These are phyloP conservation scores for Edaphochlamys debaryana DNA, from an alignment of 139 green algal genomes.

Conservation along the genomic window DNA sequence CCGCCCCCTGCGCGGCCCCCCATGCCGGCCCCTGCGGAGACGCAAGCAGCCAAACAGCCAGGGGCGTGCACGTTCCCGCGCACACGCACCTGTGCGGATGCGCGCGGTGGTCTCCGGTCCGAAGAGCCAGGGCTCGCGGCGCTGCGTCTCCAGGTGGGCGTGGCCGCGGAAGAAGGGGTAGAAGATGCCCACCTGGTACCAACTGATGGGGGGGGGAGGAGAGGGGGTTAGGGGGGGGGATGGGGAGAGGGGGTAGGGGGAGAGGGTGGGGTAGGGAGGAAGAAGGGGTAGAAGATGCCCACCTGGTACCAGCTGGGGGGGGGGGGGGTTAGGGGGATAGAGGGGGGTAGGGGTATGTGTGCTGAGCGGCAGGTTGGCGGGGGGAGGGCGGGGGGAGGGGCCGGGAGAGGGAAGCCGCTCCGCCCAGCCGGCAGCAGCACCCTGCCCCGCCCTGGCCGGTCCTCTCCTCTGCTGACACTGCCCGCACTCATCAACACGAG, in stretches of 20 bases:
- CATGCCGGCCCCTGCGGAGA: too few species aligned
- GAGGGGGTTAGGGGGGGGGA: not conserved
- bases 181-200: conserved; percentile 94
- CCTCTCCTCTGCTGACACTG: too few species aligned
- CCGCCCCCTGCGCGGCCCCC: too few species aligned
- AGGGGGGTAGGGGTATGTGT: not conserved
- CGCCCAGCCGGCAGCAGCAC: too few species aligned
- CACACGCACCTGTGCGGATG: too few species aligned
- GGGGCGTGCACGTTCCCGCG: too few species aligned
- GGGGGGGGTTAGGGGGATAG: not conserved
- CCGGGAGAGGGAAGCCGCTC: too few species aligned
- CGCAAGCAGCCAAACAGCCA: too few species aligned
- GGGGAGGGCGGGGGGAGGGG: too few species aligned
- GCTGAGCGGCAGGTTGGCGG: not conserved
- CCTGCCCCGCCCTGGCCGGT: too few species aligned
- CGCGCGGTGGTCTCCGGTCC: conserved; percentile 82
- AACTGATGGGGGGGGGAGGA: conserved; percentile 52
- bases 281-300: conserved; percentile 97
- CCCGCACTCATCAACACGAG: too few species aligned
- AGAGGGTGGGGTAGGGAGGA: conserved; percentile 58
- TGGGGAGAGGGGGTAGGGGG: not conserved
- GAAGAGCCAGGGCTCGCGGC: conserved; percentile 98
- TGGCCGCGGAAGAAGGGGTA: conserved; percentile 99
- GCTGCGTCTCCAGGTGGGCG: conserved; percentile 96
- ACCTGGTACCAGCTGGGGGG: conserved; percentile 90